A percentile compares a stretch with the other conserved stretches of the same genome.
Evolutionary conservation across 2,329 filamentous ascomycete genomes (phyloP).

Genomic region (Colletotrichum acutatum): DNA sequence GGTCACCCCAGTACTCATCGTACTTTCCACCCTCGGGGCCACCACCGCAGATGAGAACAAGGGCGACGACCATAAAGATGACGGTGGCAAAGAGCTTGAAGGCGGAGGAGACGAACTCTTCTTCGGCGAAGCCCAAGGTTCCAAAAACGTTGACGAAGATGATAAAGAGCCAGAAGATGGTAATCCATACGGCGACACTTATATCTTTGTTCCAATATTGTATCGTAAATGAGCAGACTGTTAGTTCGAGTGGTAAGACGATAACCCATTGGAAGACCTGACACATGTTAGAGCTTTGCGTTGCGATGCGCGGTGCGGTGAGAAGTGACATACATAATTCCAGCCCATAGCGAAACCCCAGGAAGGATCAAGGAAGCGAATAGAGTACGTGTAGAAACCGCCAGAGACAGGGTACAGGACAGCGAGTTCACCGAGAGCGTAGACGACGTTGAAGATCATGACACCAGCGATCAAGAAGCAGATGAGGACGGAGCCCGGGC

Average conservation of each 20-base stretch:
- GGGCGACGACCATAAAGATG: slow-evolving; percentile 71
- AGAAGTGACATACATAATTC: slow-evolving; percentile 49
- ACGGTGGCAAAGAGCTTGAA: slow-evolving; percentile 68
- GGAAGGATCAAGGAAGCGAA: slow-evolving; percentile 70
- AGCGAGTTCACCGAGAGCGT: slow-evolving; percentile 70
- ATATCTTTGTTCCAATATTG: slow-evolving; percentile 61
- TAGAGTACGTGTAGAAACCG: slow-evolving; percentile 71
- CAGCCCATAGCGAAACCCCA: slow-evolving; percentile 68
- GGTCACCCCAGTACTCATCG: slow-evolving; percentile 54
- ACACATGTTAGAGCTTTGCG: neutral
- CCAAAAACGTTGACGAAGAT: slow-evolving; percentile 66
- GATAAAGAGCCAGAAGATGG: slow-evolving; percentile 61
- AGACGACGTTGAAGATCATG: slow-evolving; percentile 71
- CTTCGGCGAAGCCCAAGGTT: slow-evolving; percentile 62
- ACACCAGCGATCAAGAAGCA: slow-evolving; percentile 67
- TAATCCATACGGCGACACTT: slow-evolving; percentile 63
- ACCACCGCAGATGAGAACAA: slow-evolving; percentile 68
- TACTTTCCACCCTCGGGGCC: slow-evolving; percentile 59
- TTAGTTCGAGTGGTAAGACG: slow-evolving; percentile 62
- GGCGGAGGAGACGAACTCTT: slow-evolving; percentile 66
- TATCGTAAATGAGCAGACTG: slow-evolving; percentile 62
- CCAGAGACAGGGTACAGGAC: slow-evolving; percentile 72
- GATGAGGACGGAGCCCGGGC: slow-evolving; percentile 57
- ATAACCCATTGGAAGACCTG: slow-evolving; percentile 60
- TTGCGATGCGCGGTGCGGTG: too few species aligned